Base-by-base conservation (phyloP, 1,284 basidiomycete genomes). In the Trametes polyzona region DNA sequence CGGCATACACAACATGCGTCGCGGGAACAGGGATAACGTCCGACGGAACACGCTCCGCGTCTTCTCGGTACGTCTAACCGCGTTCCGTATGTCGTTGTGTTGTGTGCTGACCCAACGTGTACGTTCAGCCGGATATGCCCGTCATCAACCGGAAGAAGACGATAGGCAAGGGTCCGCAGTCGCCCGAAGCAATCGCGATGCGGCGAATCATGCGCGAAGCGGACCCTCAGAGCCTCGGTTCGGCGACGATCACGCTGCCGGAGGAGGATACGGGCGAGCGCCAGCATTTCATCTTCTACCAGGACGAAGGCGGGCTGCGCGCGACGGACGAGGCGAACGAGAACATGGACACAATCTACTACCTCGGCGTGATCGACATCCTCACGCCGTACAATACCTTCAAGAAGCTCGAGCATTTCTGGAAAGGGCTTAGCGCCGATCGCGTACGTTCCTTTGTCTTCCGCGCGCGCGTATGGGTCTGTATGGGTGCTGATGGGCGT, bases 301-400 rank as follows among this genome's bases (percentile, higher is more conserved):
- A 96, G 69, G 95, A 99, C 70, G 97, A 99, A 69, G 96, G 96
- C 23, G 96, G 97, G 1, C 74, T 97, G 57, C 84, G 90, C 26
- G 93, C 95, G 24, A 97, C 96, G 14, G 88, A 96, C 71, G 94
- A 96, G 66, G 73, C 71, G 21, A 96, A 98, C 70, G 77, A 83
- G 29, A 75, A 82, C 3, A 75, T 90, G 72, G 86, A 90, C 64
- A 85, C 84, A 48, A 92, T 99, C 59, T 99, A 98, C 75, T 99
- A 99, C 73, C 78, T 96, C 17, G 95, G 95, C 24, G 83, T 97
- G 46, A 98, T 98, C 67, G 95, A 98, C 73, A 96, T 96, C 65
- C 77, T 95, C 61, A 98, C 96, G 27, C 95, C 95, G 6, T 99
- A 95, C 73, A 87, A 80, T 30, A 67, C 74, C 16, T 69, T 84